Evolutionary conservation across 371 early-diverging fungal genomes (phyloP).

Genomic region (Actinomucor elegans): DNA sequence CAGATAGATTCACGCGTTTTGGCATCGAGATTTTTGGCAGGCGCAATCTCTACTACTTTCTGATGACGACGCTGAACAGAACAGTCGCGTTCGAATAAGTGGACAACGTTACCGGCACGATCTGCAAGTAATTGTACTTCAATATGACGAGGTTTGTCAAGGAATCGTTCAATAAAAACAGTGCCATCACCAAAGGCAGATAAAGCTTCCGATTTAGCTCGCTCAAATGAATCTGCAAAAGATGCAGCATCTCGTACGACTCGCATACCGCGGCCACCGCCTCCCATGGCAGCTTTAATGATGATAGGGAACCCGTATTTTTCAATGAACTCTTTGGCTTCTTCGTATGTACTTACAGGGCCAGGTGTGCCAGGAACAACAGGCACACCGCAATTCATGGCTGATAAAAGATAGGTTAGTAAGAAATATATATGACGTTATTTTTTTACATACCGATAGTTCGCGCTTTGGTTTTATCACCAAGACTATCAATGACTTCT

Average conservation of each 20-base stretch:
- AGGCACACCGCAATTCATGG: slow-evolving; percentile 79
- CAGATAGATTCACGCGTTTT: slow-evolving; percentile 78
- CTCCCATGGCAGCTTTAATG: slow-evolving; percentile 96
- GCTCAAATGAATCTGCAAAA: slow-evolving; percentile 73
- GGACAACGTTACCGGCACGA: slow-evolving; percentile 83
- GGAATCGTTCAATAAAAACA: slow-evolving; percentile 91
- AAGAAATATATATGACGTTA: not conserved
- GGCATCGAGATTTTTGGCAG: slow-evolving; percentile 71
- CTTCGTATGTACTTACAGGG: slow-evolving; percentile 65
- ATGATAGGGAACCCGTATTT: slow-evolving; percentile 92
- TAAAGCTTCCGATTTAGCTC: slow-evolving; percentile 87
- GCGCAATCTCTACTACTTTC: slow-evolving; percentile 96
- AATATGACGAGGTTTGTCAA: slow-evolving; percentile 93
- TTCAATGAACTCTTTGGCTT: slow-evolving; percentile 74
- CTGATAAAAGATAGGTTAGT: slow-evolving; percentile 31
- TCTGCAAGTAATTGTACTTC: slow-evolving; percentile 97
- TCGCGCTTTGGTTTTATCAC: slow-evolving; percentile 95
- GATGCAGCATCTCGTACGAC: slow-evolving; percentile 74
- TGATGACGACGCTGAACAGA: slow-evolving; percentile 98
- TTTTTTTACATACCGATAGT: slow-evolving; percentile 58
- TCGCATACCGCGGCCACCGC: slow-evolving; percentile 98
- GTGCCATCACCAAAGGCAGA: slow-evolving; percentile 95
- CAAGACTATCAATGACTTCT: slow-evolving; percentile 85
- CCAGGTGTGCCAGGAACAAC: slow-evolving; percentile 90
- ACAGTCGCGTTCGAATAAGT: slow-evolving; percentile 95